Evolutionary conservation across 2,329 filamentous ascomycete species (phyloP), one percentile per base, ranked within the genome.

Genomic region (Colletotrichum aenigma): DNA sequence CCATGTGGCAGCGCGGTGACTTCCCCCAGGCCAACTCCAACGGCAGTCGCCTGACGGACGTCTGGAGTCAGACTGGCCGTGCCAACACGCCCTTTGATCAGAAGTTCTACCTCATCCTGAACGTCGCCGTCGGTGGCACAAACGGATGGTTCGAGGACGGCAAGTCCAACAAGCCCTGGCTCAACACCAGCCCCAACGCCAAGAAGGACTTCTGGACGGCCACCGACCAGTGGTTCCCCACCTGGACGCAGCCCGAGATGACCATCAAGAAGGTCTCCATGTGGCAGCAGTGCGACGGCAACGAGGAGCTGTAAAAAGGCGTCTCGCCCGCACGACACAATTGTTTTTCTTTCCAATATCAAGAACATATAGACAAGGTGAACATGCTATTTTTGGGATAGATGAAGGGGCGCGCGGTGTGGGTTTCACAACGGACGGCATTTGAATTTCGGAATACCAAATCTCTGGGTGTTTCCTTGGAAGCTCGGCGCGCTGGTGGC

Each of bases 101-200:
- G 78, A 85, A 90, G 18, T 96, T 96, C 81, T 96, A 94, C 80
- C 89, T 96, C 61, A 93, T 96, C 78, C 82, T 96, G 72, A 95
- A 95, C 80, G 87, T 96, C 5, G 94, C 92, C 13, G 94, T 96
- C 9, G 94, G 94, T 34, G 92, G 92, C 66, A 95, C 93, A 26
- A 96, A 96, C 78, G 95, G 95, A 48, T 97, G 94, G 94, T 97
- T 97, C 81, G 87, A 93, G 80, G 94, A 97, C 82, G 91, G 92
- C 24, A 86, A 89, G 78, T 89, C 88, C 56, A 90, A 89, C 36
- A 97, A 97, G 88, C 95, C 95, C 2, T 97, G 95, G 95, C 88
- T 95, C 36, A 93, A 97, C 82, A 86, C 83, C 18, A 93, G 91
- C 67, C 83, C 88, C 3, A 93, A 90, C 13, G 94, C 95, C 9